Evolutionary conservation across 2,329 filamentous ascomycete species (phyloP), one percentile per base, ranked within the genome.

Genomic region (Colletotrichum sp.): DNA sequence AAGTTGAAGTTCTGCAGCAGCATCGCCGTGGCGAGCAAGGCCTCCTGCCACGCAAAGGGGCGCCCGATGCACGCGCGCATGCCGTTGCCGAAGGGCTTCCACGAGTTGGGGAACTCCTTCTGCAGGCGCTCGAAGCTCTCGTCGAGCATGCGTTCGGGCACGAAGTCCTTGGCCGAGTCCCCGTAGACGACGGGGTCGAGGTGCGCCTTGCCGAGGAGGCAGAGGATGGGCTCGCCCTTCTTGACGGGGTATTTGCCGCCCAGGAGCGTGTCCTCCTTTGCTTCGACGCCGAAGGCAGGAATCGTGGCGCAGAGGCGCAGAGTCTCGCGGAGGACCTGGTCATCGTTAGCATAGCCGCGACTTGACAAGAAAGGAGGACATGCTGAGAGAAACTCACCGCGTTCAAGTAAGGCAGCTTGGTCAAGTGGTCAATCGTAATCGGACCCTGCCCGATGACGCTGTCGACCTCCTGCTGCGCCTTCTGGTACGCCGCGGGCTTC

Each of bases 1-100:
- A 95, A 91, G 78, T 94, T 89, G 83, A 94, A 94, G 78, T 91
- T 93, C 79, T 94, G 93, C 69, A 95, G 84, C 15, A 94, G 80
- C 78, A 93, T 87, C 1, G 90, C 89, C 8, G 81, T 79, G 36
- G 80, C 80, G 9, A 91, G 81, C 5, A 90, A 78, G 4, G 86
- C 84, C 75, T 91, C 89, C 78, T 91, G 89, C 87, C 87, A 89
- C 0, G 89, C 89, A 72, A 91, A 91, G 0, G 88, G 84, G 3
- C 89, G 83, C 6, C 89, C 89, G 36, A 91, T 90, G 72, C 89
- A 91, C 19, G 82, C 88, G 28, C 89, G 83, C 79, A 87, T 83
- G 2, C 89, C 90, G 39, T 87, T 91, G 1, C 89, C 89, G 75
- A 91, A 91, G 0, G 89, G 89, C 78, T 90, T 91, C 88, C 85